Evolutionary conservation across 1,139 yeast species (phyloP), one percentile per base, ranked within the genome.

Genomic region (Candida freyschussii): DNA sequence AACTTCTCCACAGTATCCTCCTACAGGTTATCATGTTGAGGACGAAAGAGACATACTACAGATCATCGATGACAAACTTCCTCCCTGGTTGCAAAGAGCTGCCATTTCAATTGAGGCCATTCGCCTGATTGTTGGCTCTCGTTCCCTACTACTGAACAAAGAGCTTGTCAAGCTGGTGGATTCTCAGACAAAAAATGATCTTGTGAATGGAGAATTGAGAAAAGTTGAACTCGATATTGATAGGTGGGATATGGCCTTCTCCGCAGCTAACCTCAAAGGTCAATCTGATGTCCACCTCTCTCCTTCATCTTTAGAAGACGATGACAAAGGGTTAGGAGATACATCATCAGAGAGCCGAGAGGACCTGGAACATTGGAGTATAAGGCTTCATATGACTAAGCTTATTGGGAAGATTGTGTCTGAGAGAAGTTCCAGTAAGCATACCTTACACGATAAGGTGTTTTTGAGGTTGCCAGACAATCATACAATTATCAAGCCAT

Each of bases 91-190:
- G 3, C 31, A 44, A 8, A 31, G 27, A 4, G 25, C 37, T 4
- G 41, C 33, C 7, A 13, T 41, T n/a, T 15, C 27, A 1, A 29
- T 38, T 3, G 21, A 30, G 3, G 50, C 58, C 4, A 48, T 69
- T 4, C 50, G 52, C 4, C 29, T 76, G 0, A 47, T 57, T 8
- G 37, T 78, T 7, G 86, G 85, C 0, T 68, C 84, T 0, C 63
- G 84, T 31, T 78, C 86, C 1, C 68, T 78, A 0, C 62, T 79
- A 32, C 65, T 78, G 41, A 75, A 69, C 9, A 62, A 66, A 14
- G 60, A 63, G 29, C 45, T 65, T 6, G 53, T 66, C 27, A 53
- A 60, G 21, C 40, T 47, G 2, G 39, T 54, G 4, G 60, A 53
- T 7, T 52, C 65, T 2, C 65, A 63, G 16, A 57, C 66, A 19